A percentile compares a stretch with the other conserved stretches of the same genome.
phyloP scores from a whole-genome alignment of 2,329 filamentous ascomycete genomes.

The Epichloe scottii region DNA sequence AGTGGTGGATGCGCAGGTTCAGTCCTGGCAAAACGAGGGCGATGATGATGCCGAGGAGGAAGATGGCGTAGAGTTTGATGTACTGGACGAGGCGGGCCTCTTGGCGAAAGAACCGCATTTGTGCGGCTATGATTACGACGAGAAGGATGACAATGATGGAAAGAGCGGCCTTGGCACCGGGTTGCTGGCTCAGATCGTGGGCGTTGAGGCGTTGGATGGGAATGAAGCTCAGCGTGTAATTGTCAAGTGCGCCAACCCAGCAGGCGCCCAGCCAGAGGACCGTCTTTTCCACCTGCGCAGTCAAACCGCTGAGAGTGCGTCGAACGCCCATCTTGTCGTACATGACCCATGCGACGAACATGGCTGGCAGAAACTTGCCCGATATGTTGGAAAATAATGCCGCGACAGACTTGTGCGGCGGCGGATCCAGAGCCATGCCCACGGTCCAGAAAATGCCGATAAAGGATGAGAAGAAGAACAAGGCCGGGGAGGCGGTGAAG shows the following conservation, averaged over 20 bases:
- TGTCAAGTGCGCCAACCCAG: constrained; percentile 85
- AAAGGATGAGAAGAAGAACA: constrained; percentile 81
- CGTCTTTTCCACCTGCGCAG: constrained; percentile 80
- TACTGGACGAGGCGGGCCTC: constrained; percentile 72
- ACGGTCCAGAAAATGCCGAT: constrained; percentile 79
- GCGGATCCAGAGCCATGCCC: constrained; percentile 79
- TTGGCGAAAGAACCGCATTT: constrained; percentile 76
- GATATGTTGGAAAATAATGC: constrained; percentile 65
- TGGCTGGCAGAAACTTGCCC: constrained; percentile 73
- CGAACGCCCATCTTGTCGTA: constrained; percentile 71
- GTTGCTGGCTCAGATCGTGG: constrained; percentile 79
- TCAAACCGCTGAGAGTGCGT: constrained; percentile 57
- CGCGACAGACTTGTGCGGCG: constrained; percentile 52
- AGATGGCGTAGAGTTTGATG: constrained; percentile 62
- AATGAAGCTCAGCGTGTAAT: constrained; percentile 90
- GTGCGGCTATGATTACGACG: constrained; percentile 53
- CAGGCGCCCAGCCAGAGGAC: constrained; percentile 80
- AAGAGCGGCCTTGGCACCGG: constrained; percentile 74
- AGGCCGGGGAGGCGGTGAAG: constrained; percentile 62
- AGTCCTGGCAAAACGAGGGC: constrained; percentile 63
- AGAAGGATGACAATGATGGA: constrained; percentile 65
- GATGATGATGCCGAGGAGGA: constrained; percentile 54
- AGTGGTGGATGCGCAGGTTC: constrained; percentile 85
- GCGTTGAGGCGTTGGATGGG: constrained; percentile 85
- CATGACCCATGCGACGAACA: constrained; percentile 78